Base-by-base conservation (phyloP, 2,329 filamentous ascomycete genomes). In the Teratosphaeria destructans region DNA sequence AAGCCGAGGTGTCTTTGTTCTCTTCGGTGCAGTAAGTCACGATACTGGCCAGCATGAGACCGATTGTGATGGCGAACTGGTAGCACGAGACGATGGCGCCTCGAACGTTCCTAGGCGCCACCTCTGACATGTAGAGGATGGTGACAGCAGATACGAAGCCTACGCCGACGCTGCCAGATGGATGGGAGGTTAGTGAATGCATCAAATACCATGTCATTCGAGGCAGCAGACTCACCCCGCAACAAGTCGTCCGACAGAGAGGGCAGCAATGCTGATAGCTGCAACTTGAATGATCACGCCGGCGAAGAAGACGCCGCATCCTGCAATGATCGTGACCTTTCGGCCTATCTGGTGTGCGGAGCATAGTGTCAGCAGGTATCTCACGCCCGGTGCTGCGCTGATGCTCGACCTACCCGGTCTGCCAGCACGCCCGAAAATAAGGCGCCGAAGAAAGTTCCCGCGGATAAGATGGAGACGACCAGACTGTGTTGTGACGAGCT, bases 51-150 rank as follows among this genome's bases (percentile, higher is more conserved):
- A 93, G 75, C 72, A 94, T 80, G 64, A 94, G 77, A 73, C 89
- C 89, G 64, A 92, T 82, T 59, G 88, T 92, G 72, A 93, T 86
- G 71, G 86, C 89, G 79, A 91, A 92, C 69, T 92, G 88, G 77
- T 92, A 93, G 14, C 86, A 86, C 0, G 87, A 85, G 16, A 93
- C 89, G 55, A 92, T 83, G 57, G 88, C 86, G 68, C 89, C 88
- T 68, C 89, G 84, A 62, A 94, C 85, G 74, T 88, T 89, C 73
- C 81, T 82, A 60, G 87, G 72, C 16, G 71, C 70, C 7, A 74
- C 66, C 58, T 73, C 72, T 3, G 70, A 69, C 67, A 77, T 75
- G 69, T 76, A 79, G 58, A 80, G 67, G 61, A 80, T 79, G 67
- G 79, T 77, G 67, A 78, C 75, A 60, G 87, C 86, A 26, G 86